Evolutionary conservation across 192 early-diverging fungal species (phyloP), one percentile per base, ranked within the genome.

Genomic region (Podochytrium sp.): DNA sequence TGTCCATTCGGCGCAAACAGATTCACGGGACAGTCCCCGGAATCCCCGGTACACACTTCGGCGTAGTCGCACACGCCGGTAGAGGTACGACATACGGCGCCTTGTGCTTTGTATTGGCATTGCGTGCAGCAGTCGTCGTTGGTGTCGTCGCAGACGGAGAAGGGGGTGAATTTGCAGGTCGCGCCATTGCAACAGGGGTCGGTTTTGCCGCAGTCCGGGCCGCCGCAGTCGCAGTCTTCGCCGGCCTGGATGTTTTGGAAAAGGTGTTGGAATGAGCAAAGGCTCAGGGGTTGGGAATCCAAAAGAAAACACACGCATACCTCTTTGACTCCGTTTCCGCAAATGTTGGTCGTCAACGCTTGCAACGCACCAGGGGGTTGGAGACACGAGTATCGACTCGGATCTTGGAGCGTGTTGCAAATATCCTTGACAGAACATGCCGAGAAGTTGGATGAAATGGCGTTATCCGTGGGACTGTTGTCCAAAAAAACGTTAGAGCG

Each of bases 251-350:
- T n/a, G n/a, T n/a, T n/a, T n/a, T n/a, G n/a, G n/a, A 74, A 29
- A 27, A n/a, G 25, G 23, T 35, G 20, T 69, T 55, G 32, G n/a
- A n/a, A n/a, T n/a, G n/a, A n/a, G n/a, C n/a, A n/a, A n/a, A n/a
- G n/a, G 25, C 3, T n/a, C 18, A 50, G 4, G 58, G n/a, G 32
- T 32, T 2, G 16, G 29, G 6, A 18, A 72, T 25, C 3, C n/a
- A 16, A 53, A 30, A 5, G n/a, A 3, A 23, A 37, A 30, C 6
- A n/a, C 2, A 16, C 29, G 12, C 23, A 10, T 1, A 73, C 64
- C 77, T 98, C 96, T 73, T 89, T 88, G 64, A 98, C 88, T 0
- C 95, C 96, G 79, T 98, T 98, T 32, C 96, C 96, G 75, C 96
- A 98, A 80, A 98, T 96, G 34, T 90, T 85, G 10, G 65, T 25